phyloP scores from a whole-genome alignment of 176 grass and related monocot species.

The Bromus sterilis region DNA sequence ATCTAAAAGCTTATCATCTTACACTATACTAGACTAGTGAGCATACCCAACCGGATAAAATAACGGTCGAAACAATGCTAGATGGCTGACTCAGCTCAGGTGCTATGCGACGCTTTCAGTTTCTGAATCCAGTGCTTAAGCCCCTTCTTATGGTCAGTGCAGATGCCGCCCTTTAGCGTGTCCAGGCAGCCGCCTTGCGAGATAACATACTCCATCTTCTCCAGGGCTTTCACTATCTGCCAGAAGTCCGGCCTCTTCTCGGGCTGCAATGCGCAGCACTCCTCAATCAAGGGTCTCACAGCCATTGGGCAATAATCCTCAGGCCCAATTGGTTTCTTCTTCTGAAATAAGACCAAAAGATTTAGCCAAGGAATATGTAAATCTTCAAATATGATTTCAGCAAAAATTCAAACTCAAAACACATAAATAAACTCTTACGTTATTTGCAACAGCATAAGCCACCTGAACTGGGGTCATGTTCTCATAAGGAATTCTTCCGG shows the following conservation, averaged over 20 bases:
- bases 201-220: conserved; percentile 47
- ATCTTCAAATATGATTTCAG: neutral
- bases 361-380: neutral
- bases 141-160: conserved; percentile 61
- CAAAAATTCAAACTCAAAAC: neutral
- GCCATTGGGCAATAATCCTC: conserved; percentile 61
- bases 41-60: conserved; percentile 43
- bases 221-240: conserved; percentile 75
- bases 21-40: conserved; percentile 35
- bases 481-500: conserved; percentile 57
- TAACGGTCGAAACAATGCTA: conserved; percentile 31
- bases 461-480: conserved; percentile 51
- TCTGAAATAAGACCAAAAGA: conserved; percentile 32
- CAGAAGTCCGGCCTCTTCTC: conserved; percentile 90
- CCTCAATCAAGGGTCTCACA: conserved; percentile 55
- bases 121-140: conserved; percentile 73
- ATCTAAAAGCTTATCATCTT: neutral
- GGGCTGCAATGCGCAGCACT: conserved; percentile 64
- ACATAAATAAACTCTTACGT: conserved; percentile 9
- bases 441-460: conserved; percentile 48
- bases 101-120: conserved; percentile 39
- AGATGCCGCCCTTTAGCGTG: conserved; percentile 32
- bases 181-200: conserved; percentile 56
- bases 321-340: conserved; percentile 49
- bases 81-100: neutral